Base-by-base conservation (phyloP, 768 basidiomycete species). In the Fomitopsis pulvina region DNA sequence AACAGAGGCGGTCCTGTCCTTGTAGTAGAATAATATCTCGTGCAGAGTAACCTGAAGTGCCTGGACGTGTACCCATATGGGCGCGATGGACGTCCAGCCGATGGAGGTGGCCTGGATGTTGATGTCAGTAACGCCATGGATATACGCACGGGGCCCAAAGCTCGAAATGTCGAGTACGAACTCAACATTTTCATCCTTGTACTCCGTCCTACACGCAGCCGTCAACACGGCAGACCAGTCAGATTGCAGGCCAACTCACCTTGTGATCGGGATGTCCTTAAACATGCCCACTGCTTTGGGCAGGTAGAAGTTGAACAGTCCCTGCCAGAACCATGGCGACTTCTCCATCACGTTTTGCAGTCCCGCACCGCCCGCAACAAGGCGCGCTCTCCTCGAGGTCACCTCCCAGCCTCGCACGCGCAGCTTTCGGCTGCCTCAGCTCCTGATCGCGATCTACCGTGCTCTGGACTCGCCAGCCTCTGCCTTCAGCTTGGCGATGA, bases 291-390 rank as follows among this genome's bases (percentile, higher is more conserved):
- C 61, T 1, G 78, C 28, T 7, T 76, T 74, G 14, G 88, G 89
- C 0, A 86, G 62, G 59, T 90, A 91, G 14, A 90, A 84, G 57
- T 83, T 86, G 71, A 88, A 83, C 6, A 91, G 52, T 52, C 92
- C 91, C 62, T 83, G 77, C 83, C 83, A 87, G 67, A 87, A 78
- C 86, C 86, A 88, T 0, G 81, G 75, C 4, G 77, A 75, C 41
- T 81, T 76, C 47, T 85, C 81, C 53, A 83, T 59, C 3, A 76
- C 73, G 9, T 73, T 73, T 58, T 81, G 74, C 40, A 81, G 39
- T 5, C 75, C 73, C 0, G 69, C 68, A 55, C 68, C 55, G 7
- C 73, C 65, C 52, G 72, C 60, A 29, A 66, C 60, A 4, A 72
- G 56, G 59, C 69, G 42, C n/a, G 68, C 70, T 74, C 21, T 65